A percentile compares a stretch with the other conserved stretches of the same genome.
Evolutionary conservation across 345 rosid species (phyloP).

Genomic region (Brassica rapa): DNA sequence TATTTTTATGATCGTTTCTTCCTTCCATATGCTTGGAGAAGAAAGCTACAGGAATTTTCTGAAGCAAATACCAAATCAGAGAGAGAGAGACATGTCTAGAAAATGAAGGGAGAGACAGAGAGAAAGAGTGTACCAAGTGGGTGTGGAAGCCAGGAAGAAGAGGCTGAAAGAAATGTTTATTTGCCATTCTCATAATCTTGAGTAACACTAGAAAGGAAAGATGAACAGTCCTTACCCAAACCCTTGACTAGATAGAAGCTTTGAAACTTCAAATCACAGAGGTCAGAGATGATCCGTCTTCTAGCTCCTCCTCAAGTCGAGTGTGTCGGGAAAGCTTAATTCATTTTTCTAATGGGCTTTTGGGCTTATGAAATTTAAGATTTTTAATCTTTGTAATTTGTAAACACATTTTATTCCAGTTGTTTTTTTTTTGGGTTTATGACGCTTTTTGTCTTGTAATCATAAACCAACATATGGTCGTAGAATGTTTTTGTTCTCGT

Average conservation of each 20-base stretch:
- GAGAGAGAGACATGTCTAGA: background rate
- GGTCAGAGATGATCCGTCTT: background rate
- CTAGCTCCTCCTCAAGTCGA: background rate
- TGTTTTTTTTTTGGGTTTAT: too few relatives aligned
- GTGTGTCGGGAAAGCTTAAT: background rate
- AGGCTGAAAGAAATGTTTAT: slow-evolving; percentile 20
- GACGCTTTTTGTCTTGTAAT: too few relatives aligned
- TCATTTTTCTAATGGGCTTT: background rate
- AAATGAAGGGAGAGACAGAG: too few relatives aligned
- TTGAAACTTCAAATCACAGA: background rate
- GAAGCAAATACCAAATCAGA: background rate
- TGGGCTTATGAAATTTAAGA: background rate
- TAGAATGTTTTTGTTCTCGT: too few relatives aligned
- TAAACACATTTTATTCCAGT: too few relatives aligned
- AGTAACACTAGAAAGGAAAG: background rate
- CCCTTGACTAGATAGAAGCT: background rate
- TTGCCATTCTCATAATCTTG: background rate
- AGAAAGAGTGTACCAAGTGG: slow-evolving; percentile 9
- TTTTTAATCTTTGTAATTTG: too few relatives aligned
- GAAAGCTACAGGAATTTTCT: slow-evolving; percentile 25
- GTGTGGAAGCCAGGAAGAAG: slow-evolving; percentile 19
- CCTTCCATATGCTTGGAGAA: slow-evolving; percentile 1
- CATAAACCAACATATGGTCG: too few relatives aligned
- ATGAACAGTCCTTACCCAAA: background rate
- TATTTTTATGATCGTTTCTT: background rate